Conservation (phyloP, 2,329 filamentous ascomycete species). For the Fusarium sp. region DNA sequence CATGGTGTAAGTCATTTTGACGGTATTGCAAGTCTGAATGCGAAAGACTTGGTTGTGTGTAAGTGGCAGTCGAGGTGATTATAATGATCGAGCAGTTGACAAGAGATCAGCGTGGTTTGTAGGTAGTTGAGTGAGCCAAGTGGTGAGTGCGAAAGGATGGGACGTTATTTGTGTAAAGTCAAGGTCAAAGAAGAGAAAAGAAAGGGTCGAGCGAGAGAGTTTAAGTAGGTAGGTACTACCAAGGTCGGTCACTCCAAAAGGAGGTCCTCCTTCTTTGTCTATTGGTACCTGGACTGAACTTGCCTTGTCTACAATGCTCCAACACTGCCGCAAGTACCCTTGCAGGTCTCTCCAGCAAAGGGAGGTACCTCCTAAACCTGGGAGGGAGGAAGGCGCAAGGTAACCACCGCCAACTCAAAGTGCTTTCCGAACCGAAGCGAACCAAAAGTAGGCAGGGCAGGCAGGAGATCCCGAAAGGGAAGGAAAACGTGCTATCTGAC, state of each 20-base stretch:
- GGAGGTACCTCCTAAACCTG: background rate
- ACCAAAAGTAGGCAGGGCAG: conserved; percentile 10
- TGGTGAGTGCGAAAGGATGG: background rate
- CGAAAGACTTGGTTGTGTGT: conserved; percentile 7
- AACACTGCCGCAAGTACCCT: conserved; percentile 16
- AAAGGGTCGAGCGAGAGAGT: conserved; percentile 1
- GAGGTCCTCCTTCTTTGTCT: conserved; percentile 10
- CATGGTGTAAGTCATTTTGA: conserved; percentile 70
- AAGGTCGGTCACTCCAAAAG: conserved; percentile 8
- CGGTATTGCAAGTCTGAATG: conserved; percentile 5
- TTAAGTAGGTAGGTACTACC: conserved; percentile 15
- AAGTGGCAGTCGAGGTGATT: conserved; percentile 6
- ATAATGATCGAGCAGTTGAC: conserved; percentile 5
- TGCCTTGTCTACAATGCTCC: conserved; percentile 10
- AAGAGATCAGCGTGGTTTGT: background rate
- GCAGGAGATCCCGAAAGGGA: conserved; percentile 39
- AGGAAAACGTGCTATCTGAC: conserved; percentile 1
- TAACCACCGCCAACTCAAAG: background rate
- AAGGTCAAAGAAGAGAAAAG: background rate
- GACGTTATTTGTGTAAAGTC: conserved; percentile 12
- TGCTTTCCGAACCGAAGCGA: conserved; percentile 27
- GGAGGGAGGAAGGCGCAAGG: background rate
- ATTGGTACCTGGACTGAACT: conserved; percentile 34
- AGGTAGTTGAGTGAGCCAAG: background rate
- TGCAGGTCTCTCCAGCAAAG: background rate